Evolutionary conservation across 371 early-diverging fungal species (phyloP).

Genomic region (Scutellospora calospora): DNA sequence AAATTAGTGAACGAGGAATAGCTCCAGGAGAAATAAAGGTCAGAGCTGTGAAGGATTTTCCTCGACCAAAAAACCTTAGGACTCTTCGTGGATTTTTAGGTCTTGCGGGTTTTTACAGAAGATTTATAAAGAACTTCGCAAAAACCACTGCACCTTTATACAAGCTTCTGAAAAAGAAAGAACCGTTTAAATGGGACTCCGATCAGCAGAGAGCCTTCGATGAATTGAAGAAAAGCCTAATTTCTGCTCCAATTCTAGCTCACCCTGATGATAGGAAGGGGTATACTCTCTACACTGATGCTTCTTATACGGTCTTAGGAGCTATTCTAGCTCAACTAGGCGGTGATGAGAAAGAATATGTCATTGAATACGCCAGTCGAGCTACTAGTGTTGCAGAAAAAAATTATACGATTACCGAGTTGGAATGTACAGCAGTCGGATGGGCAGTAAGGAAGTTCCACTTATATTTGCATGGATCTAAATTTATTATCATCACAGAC

Average conservation of each 20-base stretch:
- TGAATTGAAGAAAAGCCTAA: conserved; percentile 41
- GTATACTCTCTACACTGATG: conserved; percentile 48
- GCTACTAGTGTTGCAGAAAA: background rate
- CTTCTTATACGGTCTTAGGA: conserved; percentile 49
- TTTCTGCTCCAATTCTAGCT: conserved; percentile 43
- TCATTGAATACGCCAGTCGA: background rate
- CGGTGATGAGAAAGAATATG: background rate
- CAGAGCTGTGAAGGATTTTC: background rate
- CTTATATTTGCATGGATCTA: background rate
- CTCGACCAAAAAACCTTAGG: conserved; percentile 47
- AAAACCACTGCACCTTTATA: conserved; percentile 56
- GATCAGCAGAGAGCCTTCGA: conserved; percentile 50
- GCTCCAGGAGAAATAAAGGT: conserved; percentile 37
- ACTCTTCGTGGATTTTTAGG: conserved; percentile 57
- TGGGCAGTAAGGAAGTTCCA: background rate
- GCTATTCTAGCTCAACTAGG: conserved; percentile 49
- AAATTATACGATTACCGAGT: background rate
- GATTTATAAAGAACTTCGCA: conserved; percentile 54
- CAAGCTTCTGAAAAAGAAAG: conserved; percentile 48
- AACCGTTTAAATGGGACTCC: conserved; percentile 46
- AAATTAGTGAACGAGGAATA: conserved; percentile 18
- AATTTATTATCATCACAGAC: background rate
- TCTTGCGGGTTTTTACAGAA: conserved; percentile 51
- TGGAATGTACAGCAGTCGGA: background rate
- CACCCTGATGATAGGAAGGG: conserved; percentile 47